Percentiles rank a stretch among this genome's conserved stretches.
These are phyloP conservation scores for Coemansia sp. DNA, from an alignment of 192 early-diverging fungal genomes.

Conservation along the genomic window DNA sequence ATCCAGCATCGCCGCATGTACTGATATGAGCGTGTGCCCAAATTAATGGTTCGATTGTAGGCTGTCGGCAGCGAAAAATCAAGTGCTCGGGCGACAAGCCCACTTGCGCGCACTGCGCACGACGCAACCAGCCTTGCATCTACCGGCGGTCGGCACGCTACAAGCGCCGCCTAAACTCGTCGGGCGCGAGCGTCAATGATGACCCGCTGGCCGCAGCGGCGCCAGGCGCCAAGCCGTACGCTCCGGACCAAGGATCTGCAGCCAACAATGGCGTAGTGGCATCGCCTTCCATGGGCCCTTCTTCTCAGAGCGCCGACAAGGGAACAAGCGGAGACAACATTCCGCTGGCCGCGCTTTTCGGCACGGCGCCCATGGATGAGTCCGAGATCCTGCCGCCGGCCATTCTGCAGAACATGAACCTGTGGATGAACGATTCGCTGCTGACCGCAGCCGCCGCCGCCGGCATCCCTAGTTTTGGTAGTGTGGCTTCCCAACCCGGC, in stretches of 20 bases:
- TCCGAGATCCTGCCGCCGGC: slow-evolving; percentile 47
- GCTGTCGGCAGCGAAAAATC: slow-evolving; percentile 49
- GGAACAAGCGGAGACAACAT: slow-evolving; percentile 29
- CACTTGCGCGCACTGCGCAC: slow-evolving; percentile 46
- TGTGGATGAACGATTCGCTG: slow-evolving; percentile 52
- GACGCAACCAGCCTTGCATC: slow-evolving; percentile 49
- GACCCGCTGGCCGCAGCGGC: background rate
- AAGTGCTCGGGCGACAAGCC: slow-evolving; percentile 51
- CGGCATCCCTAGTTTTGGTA: background rate
- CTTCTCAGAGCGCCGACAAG: slow-evolving; percentile 3
- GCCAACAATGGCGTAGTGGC: slow-evolving; percentile 3
- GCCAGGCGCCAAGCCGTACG: background rate
- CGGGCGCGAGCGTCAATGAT: background rate
- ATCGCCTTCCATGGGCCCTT: background rate
- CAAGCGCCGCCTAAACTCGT: slow-evolving; percentile 30
- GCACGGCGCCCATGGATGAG: slow-evolving; percentile 39
- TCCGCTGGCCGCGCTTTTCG: slow-evolving; percentile 40
- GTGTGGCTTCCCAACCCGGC: background rate
- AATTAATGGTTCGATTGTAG: slow-evolving; percentile 13
- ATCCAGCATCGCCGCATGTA: background rate
- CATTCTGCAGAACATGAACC: slow-evolving; percentile 50
- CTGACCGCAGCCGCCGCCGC: slow-evolving; percentile 18
- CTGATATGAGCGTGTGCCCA: background rate
- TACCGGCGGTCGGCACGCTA: slow-evolving; percentile 52
- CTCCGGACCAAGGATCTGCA: background rate